These are phyloP conservation scores for Kitagawia praeruptora DNA, from an alignment of 129 eudicot species.

Conservation along the genomic window DNA sequence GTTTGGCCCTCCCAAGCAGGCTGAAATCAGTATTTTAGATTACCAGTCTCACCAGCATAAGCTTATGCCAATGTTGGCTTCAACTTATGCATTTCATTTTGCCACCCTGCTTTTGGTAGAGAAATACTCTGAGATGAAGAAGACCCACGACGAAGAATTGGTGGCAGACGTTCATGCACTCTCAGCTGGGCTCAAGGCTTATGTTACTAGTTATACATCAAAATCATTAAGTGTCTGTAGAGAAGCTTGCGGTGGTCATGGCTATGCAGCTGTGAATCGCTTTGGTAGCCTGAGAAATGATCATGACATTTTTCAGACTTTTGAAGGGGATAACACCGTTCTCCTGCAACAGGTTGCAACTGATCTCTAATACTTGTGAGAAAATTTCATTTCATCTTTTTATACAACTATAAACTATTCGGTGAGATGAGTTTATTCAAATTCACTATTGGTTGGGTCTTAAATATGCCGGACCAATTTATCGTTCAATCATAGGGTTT, in stretches of 20 bases:
- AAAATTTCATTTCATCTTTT: not conserved
- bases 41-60: slow-evolving; percentile 94
- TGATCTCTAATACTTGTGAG: not conserved
- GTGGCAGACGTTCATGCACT: slow-evolving; percentile 83
- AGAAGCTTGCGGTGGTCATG: slow-evolving; percentile 99
- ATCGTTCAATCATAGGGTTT: not conserved
- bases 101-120: slow-evolving; percentile 72
- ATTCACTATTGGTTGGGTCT: not conserved
- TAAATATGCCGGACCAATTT: not conserved
- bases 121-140: slow-evolving; percentile 85
- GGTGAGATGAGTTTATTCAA: not conserved
- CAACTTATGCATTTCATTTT: slow-evolving; percentile 87
- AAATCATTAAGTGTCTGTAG: slow-evolving; percentile 71
- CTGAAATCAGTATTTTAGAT: slow-evolving; percentile 80
- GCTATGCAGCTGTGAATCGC: slow-evolving; percentile 91
- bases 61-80: slow-evolving; percentile 93
- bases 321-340: slow-evolving; percentile 97
- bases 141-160: slow-evolving; percentile 70
- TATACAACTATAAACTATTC: not conserved
- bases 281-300: slow-evolving; percentile 92
- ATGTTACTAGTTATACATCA: slow-evolving; percentile 76
- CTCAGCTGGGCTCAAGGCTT: slow-evolving; percentile 90
- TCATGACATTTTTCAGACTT: slow-evolving; percentile 92
- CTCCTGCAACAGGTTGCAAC: slow-evolving; percentile 83
- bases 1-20: slow-evolving; percentile 83